A percentile compares a stretch with the other conserved stretches of the same genome.
Evolutionary conservation across 1,139 yeast species (phyloP).

Genomic region (Debaryomyces nepalensis): DNA sequence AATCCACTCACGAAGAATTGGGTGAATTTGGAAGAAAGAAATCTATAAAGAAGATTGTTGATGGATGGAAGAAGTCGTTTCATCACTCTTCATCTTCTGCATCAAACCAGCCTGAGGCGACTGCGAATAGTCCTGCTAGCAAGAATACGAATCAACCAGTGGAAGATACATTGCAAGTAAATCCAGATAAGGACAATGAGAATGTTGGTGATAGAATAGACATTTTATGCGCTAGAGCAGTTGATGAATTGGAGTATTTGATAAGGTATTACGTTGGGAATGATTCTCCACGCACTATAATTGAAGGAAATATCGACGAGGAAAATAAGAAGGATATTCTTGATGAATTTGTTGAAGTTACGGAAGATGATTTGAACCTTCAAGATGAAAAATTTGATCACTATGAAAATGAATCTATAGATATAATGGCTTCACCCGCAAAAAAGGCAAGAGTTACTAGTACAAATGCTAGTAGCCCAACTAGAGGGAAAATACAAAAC

Average conservation of each 20-base stretch:
- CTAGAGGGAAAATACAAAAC: conserved; percentile 9
- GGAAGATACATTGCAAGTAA: conserved; percentile 4
- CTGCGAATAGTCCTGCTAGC: neutral
- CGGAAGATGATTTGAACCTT: conserved; percentile 18
- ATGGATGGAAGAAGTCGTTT: conserved; percentile 46
- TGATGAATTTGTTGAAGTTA: conserved; percentile 22
- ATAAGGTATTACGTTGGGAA: conserved; percentile 39
- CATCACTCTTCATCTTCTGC: conserved; percentile 16
- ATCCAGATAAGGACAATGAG: conserved; percentile 15
- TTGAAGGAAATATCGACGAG: conserved; percentile 21
- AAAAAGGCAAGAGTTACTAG: conserved; percentile 18
- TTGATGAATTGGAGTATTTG: conserved; percentile 67
- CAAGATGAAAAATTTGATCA: conserved; percentile 9
- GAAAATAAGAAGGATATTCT: conserved; percentile 14
- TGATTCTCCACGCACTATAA: conserved; percentile 27
- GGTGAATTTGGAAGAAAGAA: conserved; percentile 36
- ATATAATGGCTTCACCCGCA: conserved; percentile 21
- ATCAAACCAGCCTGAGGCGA: neutral
- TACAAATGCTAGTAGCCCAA: neutral
- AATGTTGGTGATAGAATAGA: conserved; percentile 59
- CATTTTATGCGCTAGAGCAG: conserved; percentile 75
- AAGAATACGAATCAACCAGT: conserved; percentile 9
- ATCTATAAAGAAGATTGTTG: conserved; percentile 46
- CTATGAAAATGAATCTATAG: conserved; percentile 11
- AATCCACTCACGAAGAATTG: conserved; percentile 13